Percentiles rank a stretch among this genome's conserved stretches.
These are phyloP conservation scores for Solioccasus polychromus DNA, from an alignment of 768 basidiomycete genomes.

Conservation along the genomic window DNA sequence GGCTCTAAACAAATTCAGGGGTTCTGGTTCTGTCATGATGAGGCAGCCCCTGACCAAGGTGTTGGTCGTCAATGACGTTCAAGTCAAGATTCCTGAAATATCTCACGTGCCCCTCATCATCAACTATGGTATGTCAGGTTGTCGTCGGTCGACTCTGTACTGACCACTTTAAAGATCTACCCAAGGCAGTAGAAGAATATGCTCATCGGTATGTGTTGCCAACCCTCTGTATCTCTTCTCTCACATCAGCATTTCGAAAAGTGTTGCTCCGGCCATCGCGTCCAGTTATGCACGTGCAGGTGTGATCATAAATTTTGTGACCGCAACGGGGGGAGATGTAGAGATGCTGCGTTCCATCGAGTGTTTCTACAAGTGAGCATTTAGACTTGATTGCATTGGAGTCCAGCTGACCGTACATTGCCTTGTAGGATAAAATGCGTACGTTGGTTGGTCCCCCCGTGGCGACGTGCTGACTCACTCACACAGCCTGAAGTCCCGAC, in stretches of 20 bases:
- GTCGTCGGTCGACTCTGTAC: neutral
- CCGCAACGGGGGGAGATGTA: constrained; percentile 95
- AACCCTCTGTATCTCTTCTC: neutral
- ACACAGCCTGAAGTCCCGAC: constrained; percentile 85
- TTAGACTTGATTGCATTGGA: neutral
- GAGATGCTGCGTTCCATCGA: constrained; percentile 99
- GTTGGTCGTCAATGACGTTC: constrained; percentile 91
- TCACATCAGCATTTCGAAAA: constrained; percentile 29
- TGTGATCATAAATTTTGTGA: constrained; percentile 94
- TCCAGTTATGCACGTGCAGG: constrained; percentile 82
- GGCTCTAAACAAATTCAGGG: constrained; percentile 82
- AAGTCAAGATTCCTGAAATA: constrained; percentile 86
- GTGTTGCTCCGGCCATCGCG: constrained; percentile 86
- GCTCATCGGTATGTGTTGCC: constrained; percentile 71
- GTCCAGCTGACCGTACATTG: constrained; percentile 13
- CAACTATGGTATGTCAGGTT: constrained; percentile 71
- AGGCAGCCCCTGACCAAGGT: constrained; percentile 69
- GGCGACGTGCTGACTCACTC: constrained; percentile 20
- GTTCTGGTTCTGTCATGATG: constrained; percentile 50
- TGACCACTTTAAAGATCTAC: constrained; percentile 57
- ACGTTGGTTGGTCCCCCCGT: constrained; percentile 32
- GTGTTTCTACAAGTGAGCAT: constrained; percentile 90
- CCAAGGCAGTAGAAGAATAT: constrained; percentile 96
- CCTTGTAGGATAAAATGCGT: constrained; percentile 81
- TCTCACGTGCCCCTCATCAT: constrained; percentile 90